Conservation (phyloP, 495 filamentous ascomycete genomes). For the Aspergillus asperescens region DNA sequence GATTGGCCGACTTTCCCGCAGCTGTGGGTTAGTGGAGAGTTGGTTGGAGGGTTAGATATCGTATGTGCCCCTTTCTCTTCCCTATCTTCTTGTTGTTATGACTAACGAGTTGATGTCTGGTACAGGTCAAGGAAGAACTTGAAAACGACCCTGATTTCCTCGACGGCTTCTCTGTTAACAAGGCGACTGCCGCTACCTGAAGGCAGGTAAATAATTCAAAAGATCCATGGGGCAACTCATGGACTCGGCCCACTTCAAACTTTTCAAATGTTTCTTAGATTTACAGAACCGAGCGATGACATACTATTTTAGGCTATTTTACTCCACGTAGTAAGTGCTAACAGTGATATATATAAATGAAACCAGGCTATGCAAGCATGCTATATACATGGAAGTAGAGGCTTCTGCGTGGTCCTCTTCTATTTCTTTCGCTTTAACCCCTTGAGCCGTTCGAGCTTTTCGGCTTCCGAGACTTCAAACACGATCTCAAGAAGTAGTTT, state of each 20-base stretch:
- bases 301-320: background rate
- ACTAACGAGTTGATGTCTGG: background rate
- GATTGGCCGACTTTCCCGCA: conserved; percentile 98
- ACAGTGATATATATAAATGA: background rate
- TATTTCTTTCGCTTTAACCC: too few species aligned
- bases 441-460: too few species aligned
- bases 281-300: conserved; percentile 13
- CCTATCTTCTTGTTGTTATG: conserved; percentile 1
- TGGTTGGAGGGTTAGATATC: conserved; percentile 94
- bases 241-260: background rate
- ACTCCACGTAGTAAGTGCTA: background rate
- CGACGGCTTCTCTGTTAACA: conserved; percentile 53
- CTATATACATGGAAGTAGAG: background rate
- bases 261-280: conserved; percentile 8
- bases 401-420: too few species aligned
- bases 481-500: too few species aligned
- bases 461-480: too few species aligned
- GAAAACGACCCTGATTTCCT: conserved; percentile 72
- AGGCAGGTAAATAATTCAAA: conserved; percentile 7
- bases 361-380: background rate
- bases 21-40: conserved; percentile 73
- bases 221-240: background rate
- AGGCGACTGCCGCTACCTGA: conserved; percentile 23
- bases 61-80: conserved; percentile 50
- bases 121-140: conserved; percentile 75